Evolutionary conservation across 2,329 filamentous ascomycete species (phyloP), one percentile per base, ranked within the genome.

Genomic region (Fusarium poae): DNA sequence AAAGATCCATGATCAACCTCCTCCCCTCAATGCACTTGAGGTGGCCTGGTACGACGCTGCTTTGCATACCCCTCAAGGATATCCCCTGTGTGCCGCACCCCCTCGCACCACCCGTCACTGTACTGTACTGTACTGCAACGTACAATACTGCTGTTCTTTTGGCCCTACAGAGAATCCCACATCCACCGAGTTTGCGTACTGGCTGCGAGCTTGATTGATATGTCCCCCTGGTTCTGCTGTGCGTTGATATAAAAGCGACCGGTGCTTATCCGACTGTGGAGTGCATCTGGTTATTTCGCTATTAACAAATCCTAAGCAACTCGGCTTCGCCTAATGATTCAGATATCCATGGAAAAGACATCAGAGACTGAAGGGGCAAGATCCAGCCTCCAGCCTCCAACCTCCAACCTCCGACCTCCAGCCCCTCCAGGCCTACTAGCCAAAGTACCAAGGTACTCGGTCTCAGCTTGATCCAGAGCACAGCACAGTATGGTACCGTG

Each of bases 31-130:
- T 62, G 50, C 60, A 62, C 62, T 60, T 63, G 53, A 65, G 53
- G 62, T 64, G 56, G 60, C 40, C 71, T 73, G 71, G 77, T 78
- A 72, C 72, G 72, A 79, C 77, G 42, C 70, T 77, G 76, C 70
- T 78, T 62, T 68, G 72, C 60, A 60, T 75, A 76, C 76, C 67
- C 76, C 74, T 67, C 67, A 68, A 42, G 54, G 42, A 48, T 45
- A 27, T 18, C n/a, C 32, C 34, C 55, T 52, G 35, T 46, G 40
- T 71, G 72, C 65, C 69, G 72, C 72, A 70, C 75, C 69, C 69
- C 70, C 70, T 72, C 64, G 69, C 65, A 70, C 67, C 68, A 69
- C 65, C 64, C 71, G 73, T 70, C 72, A 62, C 67, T 44, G 48
- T 62, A 61, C 55, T 57, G 25, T 39, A 50, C 23, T 39, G 18